Base-by-base conservation (phyloP, 495 filamentous ascomycete genomes). In the Aspergillus ellipticus region DNA sequence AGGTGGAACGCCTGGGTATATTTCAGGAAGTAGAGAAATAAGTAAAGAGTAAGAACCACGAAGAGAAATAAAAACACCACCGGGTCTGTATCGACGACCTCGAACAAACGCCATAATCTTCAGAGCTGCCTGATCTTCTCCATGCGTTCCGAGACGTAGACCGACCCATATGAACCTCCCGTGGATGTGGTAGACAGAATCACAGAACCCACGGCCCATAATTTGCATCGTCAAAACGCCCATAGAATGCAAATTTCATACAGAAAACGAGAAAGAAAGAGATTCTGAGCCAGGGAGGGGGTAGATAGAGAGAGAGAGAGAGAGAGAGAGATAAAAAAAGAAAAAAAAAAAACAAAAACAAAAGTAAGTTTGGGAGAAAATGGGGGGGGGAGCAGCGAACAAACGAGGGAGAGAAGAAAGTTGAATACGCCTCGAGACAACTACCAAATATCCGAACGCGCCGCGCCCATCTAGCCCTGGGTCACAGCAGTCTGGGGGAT, bases 401-500 rank as follows among this genome's bases (percentile, higher is more conserved):
- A 42, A 42, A 50, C 4, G 16, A 49, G 31, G 6, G 6, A 42
- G n/a, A 24, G 6, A 46, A 47, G 22, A 41, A 33, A n/a, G n/a
- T n/a, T n/a, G n/a, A n/a, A n/a, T n/a, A n/a, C n/a, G n/a, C n/a
- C n/a, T n/a, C n/a, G n/a, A n/a, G n/a, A n/a, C n/a, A n/a, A n/a
- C n/a, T n/a, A n/a, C n/a, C n/a, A n/a, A n/a, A n/a, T n/a, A n/a
- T n/a, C n/a, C n/a, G n/a, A n/a, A n/a, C n/a, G n/a, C n/a, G n/a
- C 19, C 43, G 26, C 21, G 9, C 42, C 9, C 31, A 41, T 42
- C 46, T 58, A 63, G 56, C 52, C 56, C 51, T 65, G 60, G 3
- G 59, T 29, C 11, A 53, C 24, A 7, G 64, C 52, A 31, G 62
- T 50, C 58, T 76, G 74, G 1, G 75, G 70, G 3, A 78, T 69